Conservation (phyloP, 169 alveolate genomes). For the Cryptosporidium parvum region DNA sequence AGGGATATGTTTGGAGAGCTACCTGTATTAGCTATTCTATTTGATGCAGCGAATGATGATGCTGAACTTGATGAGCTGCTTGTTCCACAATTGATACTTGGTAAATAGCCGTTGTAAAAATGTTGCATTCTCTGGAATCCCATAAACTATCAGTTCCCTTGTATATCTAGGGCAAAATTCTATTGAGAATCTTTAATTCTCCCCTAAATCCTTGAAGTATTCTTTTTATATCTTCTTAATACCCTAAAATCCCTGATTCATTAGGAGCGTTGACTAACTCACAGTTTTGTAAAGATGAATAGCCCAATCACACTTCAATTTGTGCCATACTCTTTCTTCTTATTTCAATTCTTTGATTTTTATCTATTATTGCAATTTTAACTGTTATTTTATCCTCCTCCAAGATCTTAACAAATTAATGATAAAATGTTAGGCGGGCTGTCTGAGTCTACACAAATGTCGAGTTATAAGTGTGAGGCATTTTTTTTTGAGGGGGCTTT, state of each 20-base stretch:
- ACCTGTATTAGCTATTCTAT: not conserved
- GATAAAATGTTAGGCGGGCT: constrained; percentile 62
- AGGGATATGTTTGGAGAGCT: not conserved
- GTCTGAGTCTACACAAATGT: constrained; percentile 70
- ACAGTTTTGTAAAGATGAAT: constrained; percentile 11
- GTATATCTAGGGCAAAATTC: not conserved
- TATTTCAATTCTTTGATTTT: constrained; percentile 1
- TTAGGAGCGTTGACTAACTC: not conserved
- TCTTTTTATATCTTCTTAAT: not conserved
- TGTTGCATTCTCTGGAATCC: not conserved
- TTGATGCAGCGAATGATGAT: not conserved
- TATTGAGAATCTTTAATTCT: not conserved
- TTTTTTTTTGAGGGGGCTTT: constrained; percentile 8
- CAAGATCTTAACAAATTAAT: constrained; percentile 50
- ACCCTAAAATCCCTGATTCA: constrained; percentile 3
- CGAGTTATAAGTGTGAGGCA: constrained; percentile 57
- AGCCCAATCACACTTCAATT: not conserved
- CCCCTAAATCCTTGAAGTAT: not conserved
- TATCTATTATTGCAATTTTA: not conserved
- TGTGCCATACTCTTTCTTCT: not conserved
- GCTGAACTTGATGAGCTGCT: not conserved
- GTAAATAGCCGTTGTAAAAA: constrained; percentile 4
- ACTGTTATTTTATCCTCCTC: not conserved
- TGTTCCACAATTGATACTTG: not conserved
- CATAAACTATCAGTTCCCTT: not conserved